phyloP scores from a whole-genome alignment of 2,329 filamentous ascomycete species.

The Monosporascus ibericus region DNA sequence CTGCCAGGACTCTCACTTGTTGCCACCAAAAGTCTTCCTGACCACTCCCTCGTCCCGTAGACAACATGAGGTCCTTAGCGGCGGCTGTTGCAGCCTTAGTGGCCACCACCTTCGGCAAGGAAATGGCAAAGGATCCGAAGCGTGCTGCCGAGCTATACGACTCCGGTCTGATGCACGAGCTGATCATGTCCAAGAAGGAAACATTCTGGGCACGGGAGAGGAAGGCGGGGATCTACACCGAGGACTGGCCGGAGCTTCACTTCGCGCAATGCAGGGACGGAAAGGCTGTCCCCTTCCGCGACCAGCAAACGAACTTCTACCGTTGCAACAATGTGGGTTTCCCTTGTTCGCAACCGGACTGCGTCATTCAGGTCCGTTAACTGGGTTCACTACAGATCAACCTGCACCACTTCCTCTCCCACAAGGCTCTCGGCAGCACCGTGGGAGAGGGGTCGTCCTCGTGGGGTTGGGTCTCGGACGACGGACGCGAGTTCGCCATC shows the following conservation, averaged over 20 bases:
- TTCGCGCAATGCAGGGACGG: conserved; percentile 19
- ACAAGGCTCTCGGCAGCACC: conserved; percentile 27
- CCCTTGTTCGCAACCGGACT: too few species aligned
- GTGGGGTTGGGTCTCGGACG: conserved; percentile 48
- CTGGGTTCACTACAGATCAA: conserved; percentile 9
- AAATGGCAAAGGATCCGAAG: conserved; percentile 23
- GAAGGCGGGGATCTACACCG: conserved; percentile 20
- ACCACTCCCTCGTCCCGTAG: background rate
- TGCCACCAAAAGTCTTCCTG: too few species aligned
- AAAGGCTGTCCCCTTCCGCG: conserved; percentile 24
- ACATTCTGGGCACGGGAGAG: conserved; percentile 24
- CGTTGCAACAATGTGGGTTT: too few species aligned
- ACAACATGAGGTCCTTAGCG: conserved; percentile 21
- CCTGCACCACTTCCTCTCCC: conserved; percentile 31
- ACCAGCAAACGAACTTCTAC: conserved; percentile 3
- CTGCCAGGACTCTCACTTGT: too few species aligned
- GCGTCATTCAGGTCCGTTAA: too few species aligned
- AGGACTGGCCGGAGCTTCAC: conserved; percentile 19
- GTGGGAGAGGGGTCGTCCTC: conserved; percentile 31
- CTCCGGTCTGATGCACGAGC: conserved; percentile 25
- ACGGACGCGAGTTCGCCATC: conserved; percentile 48
- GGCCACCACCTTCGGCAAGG: conserved; percentile 22
- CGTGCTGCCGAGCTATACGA: conserved; percentile 23
- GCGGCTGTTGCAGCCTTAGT: conserved; percentile 21
- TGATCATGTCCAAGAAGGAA: conserved; percentile 24